Evolutionary conservation across 2,329 filamentous ascomycete species (phyloP), one percentile per base, ranked within the genome.

Genomic region (Claviceps capensis): DNA sequence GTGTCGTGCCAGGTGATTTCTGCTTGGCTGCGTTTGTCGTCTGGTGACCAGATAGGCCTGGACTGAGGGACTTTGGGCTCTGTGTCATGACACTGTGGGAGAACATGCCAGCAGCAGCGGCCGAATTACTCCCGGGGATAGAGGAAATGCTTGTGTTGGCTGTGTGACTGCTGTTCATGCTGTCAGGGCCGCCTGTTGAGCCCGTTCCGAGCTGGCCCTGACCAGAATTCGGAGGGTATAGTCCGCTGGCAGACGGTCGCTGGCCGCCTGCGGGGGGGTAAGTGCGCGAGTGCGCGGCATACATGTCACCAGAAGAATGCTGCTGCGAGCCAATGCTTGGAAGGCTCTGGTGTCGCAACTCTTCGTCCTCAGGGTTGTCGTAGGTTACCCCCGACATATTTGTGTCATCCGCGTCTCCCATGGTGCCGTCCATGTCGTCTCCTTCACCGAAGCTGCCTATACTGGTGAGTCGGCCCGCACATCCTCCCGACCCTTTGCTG

Each of bases 401-500:
- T 2, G 76, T 73, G 45, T 81, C 78, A 52, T 83, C 79, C 43
- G 65, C 72, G 45, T 75, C 73, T 48, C 62, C 63, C 50, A 72
- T 65, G 48, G 73, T 73, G 17, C 73, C 67, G 17, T 76, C 79
- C 53, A 81, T 74, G 47, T 93, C 86, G 51, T 90, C 88, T 38
- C 89, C 86, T 17, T 85, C 83, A 30, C 81, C 85, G 65, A 89
- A 94, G 64, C 84, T 84, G 44, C 85, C 84, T 77, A 89, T 83
- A 61, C 90, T 96, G 41, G 88, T 83, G 57, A 93, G 79, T 53
- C 93, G 82, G 52, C 93, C 93, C 13, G 94, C 93, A 69, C 93
- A 98, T 47, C 93, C 93, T 51, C 93, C 93, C 51, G 90, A 86
- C 37, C 93, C 93, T 69, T 97, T 97, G 65, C 88, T 95, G 65